Conservation (phyloP, 2,329 filamentous ascomycete species). For the Alternaria tenuissima region DNA sequence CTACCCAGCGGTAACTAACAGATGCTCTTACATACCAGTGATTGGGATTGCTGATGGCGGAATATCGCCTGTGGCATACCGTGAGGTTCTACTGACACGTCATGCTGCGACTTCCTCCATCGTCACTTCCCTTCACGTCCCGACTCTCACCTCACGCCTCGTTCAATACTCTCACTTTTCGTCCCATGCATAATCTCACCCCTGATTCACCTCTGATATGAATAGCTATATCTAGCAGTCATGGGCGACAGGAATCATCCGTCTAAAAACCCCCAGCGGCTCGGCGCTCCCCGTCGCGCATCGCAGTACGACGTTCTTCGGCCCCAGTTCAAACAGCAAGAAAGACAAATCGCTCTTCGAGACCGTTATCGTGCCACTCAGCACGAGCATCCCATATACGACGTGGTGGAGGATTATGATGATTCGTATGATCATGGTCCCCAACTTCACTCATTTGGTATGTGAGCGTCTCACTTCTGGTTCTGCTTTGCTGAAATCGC, state of each 20-base stretch:
- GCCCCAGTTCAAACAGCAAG: constrained; percentile 21
- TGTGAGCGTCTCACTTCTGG: constrained; percentile 8
- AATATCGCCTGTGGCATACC: not conserved
- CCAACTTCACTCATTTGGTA: constrained; percentile 61
- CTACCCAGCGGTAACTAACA: not conserved
- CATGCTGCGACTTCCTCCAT: constrained; percentile 31
- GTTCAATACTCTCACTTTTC: not conserved
- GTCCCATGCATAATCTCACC: not conserved
- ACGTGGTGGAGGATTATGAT: constrained; percentile 37
- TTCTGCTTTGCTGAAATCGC: not conserved
- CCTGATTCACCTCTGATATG: not conserved
- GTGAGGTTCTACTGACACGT: constrained; percentile 1
- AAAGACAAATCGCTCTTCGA: constrained; percentile 20
- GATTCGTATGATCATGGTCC: constrained; percentile 18
- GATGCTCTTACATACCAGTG: not conserved
- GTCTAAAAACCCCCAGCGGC: constrained; percentile 19
- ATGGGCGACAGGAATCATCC: constrained; percentile 32
- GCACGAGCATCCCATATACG: constrained; percentile 25
- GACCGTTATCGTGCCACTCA: constrained; percentile 37
- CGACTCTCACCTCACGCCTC: not conserved
- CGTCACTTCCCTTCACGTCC: constrained; percentile 27
- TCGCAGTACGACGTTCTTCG: constrained; percentile 25
- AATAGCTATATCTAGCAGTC: not conserved
- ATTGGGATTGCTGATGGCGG: not conserved
- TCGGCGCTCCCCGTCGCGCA: not conserved